Percentiles rank a stretch among this genome's conserved stretches.
phyloP scores from a whole-genome alignment of 139 green algal species.

The Pleodorina starrii region DNA sequence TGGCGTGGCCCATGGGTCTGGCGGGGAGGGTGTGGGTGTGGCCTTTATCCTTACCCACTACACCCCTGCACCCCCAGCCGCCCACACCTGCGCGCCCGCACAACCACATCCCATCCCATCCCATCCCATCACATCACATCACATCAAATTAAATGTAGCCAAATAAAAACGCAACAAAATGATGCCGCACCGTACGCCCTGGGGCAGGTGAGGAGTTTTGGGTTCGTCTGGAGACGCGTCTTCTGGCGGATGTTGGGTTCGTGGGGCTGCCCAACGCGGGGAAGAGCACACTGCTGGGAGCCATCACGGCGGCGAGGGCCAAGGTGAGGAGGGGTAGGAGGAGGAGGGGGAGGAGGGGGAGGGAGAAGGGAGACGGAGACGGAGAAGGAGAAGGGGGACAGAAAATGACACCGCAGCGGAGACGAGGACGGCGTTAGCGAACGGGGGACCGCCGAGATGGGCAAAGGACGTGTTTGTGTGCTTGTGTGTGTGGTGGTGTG shows the following conservation, averaged over 20 bases:
- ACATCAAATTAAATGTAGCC: too few species aligned
- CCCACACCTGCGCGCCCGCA: not conserved
- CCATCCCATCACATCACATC: not conserved
- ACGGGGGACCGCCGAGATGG: not conserved
- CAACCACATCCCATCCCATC: not conserved
- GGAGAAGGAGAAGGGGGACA: not conserved
- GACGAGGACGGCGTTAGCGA: not conserved
- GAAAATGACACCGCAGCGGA: not conserved
- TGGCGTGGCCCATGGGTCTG: not conserved
- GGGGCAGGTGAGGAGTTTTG: slow-evolving; percentile 36
- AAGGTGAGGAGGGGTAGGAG: too few species aligned
- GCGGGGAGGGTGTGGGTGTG: not conserved
- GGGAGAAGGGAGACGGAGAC: not conserved
- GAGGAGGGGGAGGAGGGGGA: not conserved
- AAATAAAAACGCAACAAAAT: too few species aligned
- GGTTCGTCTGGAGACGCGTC: slow-evolving; percentile 64
- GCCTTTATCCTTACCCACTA: not conserved
- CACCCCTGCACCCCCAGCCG: not conserved
- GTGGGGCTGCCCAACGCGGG: slow-evolving; percentile 80
- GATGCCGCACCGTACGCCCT: too few species aligned
- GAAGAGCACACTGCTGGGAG: slow-evolving; percentile 79
- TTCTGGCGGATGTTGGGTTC: slow-evolving; percentile 75
- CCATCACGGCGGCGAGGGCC: slow-evolving; percentile 68
- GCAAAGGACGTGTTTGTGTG: too few species aligned
- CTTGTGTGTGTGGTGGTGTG: slow-evolving; percentile 16